A percentile compares a stretch with the other conserved stretches of the same genome.
phyloP scores from a whole-genome alignment of 176 grass and related monocot species.

The Aegilops sharonensis region DNA sequence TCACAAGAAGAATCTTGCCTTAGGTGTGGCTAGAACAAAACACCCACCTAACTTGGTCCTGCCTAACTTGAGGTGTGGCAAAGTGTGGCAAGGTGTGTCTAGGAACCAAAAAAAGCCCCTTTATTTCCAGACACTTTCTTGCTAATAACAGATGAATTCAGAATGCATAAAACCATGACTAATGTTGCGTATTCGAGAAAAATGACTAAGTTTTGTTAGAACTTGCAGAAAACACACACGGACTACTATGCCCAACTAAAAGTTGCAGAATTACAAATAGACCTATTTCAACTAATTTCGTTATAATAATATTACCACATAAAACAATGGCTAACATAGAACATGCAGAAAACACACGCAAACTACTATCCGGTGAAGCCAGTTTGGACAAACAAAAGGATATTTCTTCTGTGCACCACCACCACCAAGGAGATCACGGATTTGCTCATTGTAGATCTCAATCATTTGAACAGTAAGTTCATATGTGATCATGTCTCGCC shows the following conservation, averaged over 20 bases:
- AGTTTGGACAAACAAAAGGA: conserved; percentile 47
- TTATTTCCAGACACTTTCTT: not conserved
- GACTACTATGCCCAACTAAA: not conserved
- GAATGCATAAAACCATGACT: conserved; percentile 5
- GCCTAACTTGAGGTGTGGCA: no score
- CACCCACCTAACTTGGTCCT: no score
- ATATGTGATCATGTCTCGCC: conserved; percentile 57
- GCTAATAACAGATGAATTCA: not conserved
- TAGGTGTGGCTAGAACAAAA: no score
- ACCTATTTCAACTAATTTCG: not conserved
- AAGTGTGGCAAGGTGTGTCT: no score
- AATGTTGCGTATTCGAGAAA: not conserved
- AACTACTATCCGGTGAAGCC: not conserved
- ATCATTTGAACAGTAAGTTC: conserved; percentile 92
- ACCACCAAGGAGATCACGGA: conserved; percentile 71
- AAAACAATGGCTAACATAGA: not conserved
- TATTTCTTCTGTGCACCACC: conserved; percentile 85
- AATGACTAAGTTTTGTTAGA: not conserved
- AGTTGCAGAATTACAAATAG: not conserved
- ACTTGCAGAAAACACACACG: conserved; percentile 1
- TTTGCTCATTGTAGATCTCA: conserved; percentile 98
- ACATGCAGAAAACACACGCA: conserved; percentile 10
- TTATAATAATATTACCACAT: conserved; percentile 17
- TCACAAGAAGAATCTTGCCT: no score
- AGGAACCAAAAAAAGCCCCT: no score